Base-by-base conservation (phyloP, 2,329 filamentous ascomycete species). In the Samsoniella hepiali region DNA sequence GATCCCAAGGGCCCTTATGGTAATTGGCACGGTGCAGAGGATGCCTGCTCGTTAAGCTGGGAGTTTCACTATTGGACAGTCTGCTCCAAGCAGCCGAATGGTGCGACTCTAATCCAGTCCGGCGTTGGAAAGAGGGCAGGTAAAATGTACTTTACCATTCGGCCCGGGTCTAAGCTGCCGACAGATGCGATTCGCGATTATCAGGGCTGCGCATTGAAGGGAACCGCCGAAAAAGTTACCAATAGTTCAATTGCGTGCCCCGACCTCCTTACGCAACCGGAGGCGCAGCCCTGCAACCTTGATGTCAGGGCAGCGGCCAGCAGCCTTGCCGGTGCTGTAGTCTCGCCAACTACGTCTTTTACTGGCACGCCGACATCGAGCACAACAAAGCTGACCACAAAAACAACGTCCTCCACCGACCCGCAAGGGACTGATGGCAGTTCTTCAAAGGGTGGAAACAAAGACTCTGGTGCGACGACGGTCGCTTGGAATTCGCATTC, bases 131-230 rank as follows among this genome's bases (percentile, higher is more conserved):
- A 55, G 50, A 56, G 57, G 58, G 22, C 29, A 3, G 63, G 63
- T 2, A 61, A 54, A 40, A 42, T 64, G 49, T 54, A 54, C 38
- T 62, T 56, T 57, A 62, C 57, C 1, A 9, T 44, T 17, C 49
- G 44, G 13, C 58, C 50, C 29, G 58, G 58, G 8, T 50, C 63
- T 34, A 50, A 38, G 44, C 31, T 56, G 49, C 63, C 63, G 17
- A 45, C n/a, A 13, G 63, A 64, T 62, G 63, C 63, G 15, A 62
- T 64, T 47, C 27, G 38, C n/a, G 45, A 61, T 34, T 64, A 57
- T 15, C 32, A 57, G 50, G 58, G 58, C 49, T 61, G 63, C 44
- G 63, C 56, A 15, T 34, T 42, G 17, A 49, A 49, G 15, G 50
- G 40, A 15, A 55, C 58, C 29, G 40, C 47, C 8, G 38, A 54